Base-by-base conservation (phyloP, 2,329 filamentous ascomycete genomes). In the Beauveria rudraprayagi region DNA sequence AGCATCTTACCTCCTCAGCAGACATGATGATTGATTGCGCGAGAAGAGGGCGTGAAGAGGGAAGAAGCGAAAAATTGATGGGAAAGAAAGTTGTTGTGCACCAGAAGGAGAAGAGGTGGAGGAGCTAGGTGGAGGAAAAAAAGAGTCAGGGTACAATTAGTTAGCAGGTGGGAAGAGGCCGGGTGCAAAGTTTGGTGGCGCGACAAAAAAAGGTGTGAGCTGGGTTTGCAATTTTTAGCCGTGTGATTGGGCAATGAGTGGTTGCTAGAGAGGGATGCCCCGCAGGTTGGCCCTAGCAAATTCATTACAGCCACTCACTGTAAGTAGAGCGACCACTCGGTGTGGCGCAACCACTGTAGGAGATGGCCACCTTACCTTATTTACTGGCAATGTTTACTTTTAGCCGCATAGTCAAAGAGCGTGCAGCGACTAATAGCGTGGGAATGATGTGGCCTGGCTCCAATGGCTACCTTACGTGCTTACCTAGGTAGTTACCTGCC, bases 1-100 rank as follows among this genome's bases (percentile, higher is more conserved):
- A 56, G 51, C 26, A 64, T 75, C 81, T 78, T 77, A 83, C 81
- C 72, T 83, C 80, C 66, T 83, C 81, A 70, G 82, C 75, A 60
- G 57, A 60, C 83, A 85, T 85, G 71, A 76, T 83, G 81, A 78
- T 73, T 73, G 73, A 74, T 75, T 77, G 71, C 68, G 70, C 72
- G 70, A 72, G 69, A 71, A 70, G 66, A 66, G 66, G 68, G 69
- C 64, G 65, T 71, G 67, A 66, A 63, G 55, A 64, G 63, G 65
- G 65, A 64, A 58, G 61, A 63, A 65, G 65, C 65, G 65, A 62
- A 63, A 66, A 64, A 61, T 53, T 60, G 62, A 63, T 61, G 62
- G 58, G 64, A 53, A 51, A 51, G 48, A 61, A 61, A 61, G 60
- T 61, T 61, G 60, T 61, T 59, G 48, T 62, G 61, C 40, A 62